phyloP scores from a whole-genome alignment of 2,329 filamentous ascomycete genomes.

The Fusarium sp. region DNA sequence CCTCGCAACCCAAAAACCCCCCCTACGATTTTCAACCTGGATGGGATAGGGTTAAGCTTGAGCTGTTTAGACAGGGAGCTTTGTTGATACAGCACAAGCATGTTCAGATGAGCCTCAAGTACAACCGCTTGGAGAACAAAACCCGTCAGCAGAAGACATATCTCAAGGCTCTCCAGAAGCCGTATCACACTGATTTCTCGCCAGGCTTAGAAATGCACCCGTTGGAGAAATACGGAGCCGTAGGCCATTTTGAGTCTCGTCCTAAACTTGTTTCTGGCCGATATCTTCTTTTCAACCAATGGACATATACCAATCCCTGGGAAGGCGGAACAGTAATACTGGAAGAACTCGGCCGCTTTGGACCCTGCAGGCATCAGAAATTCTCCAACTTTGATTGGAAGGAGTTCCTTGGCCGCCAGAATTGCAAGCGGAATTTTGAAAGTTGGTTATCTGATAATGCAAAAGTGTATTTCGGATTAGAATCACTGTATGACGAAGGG shows the following conservation, averaged over 20 bases:
- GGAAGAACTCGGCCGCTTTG: not conserved
- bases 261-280: slow-evolving; percentile 12
- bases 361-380: slow-evolving; percentile 4
- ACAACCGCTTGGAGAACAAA: not conserved
- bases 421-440: not conserved
- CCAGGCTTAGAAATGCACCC: rapidly evolving
- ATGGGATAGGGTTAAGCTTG: rapidly evolving
- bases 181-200: not conserved
- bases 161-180: slow-evolving; percentile 1
- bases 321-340: not conserved
- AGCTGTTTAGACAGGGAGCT: not conserved
- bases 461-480: too few relatives aligned
- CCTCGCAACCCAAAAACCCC: not conserved
- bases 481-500: not conserved
- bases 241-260: not conserved
- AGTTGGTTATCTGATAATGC: not conserved
- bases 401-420: not conserved
- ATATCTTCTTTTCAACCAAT: slow-evolving; percentile 8
- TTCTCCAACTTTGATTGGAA: not conserved
- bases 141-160: not conserved
- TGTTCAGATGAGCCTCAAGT: slow-evolving; percentile 13
- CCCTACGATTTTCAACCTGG: rapidly evolving
- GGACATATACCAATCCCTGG: not conserved
- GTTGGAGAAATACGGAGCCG: rapidly evolving
- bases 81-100: slow-evolving; percentile 3